Evolutionary conservation across 2,329 filamentous ascomycete species (phyloP), one percentile per base, ranked within the genome.

Genomic region (Claviceps quebecensis): DNA sequence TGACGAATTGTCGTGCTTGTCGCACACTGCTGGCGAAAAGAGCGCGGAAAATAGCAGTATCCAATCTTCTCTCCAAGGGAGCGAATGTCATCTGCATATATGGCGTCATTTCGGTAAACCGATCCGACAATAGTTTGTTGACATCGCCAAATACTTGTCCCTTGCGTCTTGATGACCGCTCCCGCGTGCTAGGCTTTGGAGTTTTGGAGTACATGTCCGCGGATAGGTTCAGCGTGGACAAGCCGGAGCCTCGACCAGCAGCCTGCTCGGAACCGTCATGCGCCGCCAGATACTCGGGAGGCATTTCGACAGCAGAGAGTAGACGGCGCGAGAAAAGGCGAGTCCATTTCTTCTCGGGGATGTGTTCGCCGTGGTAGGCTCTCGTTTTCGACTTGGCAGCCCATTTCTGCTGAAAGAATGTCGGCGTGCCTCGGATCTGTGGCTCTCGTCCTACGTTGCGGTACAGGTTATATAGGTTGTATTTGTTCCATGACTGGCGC

Each of bases 351-450:
- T 86, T 83, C 73, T 98, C 93, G 57, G 84, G 82, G 59, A 98
- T 84, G 64, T 95, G 87, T 66, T 96, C 91, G 68, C 91, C 93
- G 71, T 98, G 93, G 69, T 97, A 98, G 56, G 78, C 83, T 58
- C 93, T 83, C 43, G 87, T 80, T 57, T 83, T 67, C 22, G 89
- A 81, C 70, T 98, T 98, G 61, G 91, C 87, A 1, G 71, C 69
- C 91, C 91, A 98, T 84, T 98, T 98, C 71, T 97, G 91, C 75
- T 97, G 91, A 77, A 95, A 98, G 72, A 93, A 94, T 45, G 90
- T 96, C 55, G 71, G 69, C 48, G 59, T 59, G 16, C 64, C 61
- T 19, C 57, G 62, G 36, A 63, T 60, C 23, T 58, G 56, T 5
- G 61, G 55, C 59, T 63, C 66, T 47, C 58, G 58, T 16, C 65